Evolutionary conservation across 495 filamentous ascomycete genomes (phyloP).

Genomic region (Geopyxis carbonaria): DNA sequence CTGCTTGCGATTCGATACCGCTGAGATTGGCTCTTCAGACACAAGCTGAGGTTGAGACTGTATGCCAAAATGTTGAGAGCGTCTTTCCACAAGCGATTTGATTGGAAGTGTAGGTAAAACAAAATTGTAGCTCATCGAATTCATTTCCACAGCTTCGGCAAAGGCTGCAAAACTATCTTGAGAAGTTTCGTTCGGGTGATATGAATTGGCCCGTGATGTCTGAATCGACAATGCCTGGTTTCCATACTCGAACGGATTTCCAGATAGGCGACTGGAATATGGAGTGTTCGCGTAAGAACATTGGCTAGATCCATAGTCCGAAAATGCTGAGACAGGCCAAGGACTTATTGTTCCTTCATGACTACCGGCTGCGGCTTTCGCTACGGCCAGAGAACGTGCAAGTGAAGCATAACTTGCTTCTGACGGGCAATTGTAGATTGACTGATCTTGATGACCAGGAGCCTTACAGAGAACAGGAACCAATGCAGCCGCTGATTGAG

Average conservation of each 20-base stretch:
- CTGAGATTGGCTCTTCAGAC: too few relatives aligned
- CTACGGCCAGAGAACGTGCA: neutral
- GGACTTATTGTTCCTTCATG: constrained; percentile 9
- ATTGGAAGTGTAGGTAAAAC: constrained; percentile 18
- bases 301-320: constrained; percentile 24
- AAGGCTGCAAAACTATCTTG: constrained; percentile 18
- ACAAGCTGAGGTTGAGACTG: too few relatives aligned
- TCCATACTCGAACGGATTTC: constrained; percentile 21
- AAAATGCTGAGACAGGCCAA: constrained; percentile 23
- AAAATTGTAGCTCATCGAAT: constrained; percentile 17
- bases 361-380: neutral
- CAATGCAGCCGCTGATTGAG: neutral
- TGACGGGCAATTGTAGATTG: neutral
- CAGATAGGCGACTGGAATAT: constrained; percentile 19
- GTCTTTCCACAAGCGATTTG: constrained; percentile 9
- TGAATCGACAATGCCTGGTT: constrained; percentile 3
- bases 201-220: neutral
- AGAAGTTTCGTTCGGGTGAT: neutral
- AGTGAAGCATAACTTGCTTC: neutral
- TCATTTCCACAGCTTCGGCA: constrained; percentile 20
- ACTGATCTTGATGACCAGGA: neutral
- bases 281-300: constrained; percentile 19
- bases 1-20: too few relatives aligned
- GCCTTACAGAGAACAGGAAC: neutral
- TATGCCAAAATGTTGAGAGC: constrained; percentile 1